Base-by-base conservation (phyloP, 179 eudicot species). In the Actinidia chinensis region DNA sequence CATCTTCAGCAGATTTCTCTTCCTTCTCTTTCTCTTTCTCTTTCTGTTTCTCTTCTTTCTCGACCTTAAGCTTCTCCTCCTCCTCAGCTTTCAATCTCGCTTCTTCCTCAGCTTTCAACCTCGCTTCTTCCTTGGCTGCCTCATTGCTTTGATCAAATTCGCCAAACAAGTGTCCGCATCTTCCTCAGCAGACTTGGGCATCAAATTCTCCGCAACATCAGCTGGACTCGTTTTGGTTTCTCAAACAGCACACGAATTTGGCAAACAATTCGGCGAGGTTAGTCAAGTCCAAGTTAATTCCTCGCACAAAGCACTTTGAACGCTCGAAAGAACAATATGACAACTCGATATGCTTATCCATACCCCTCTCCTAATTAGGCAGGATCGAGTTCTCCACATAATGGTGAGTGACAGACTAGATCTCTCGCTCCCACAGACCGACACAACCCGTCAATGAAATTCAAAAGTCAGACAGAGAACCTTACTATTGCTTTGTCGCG, bases 391-490 rank as follows among this genome's bases (percentile, higher is more conserved):
- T 83, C n/a, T 80, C 83, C 17, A 83, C 17, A 6, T 72, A 71
- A 18, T 83, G 80, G 4, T 83, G 80, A 0, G 86, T 80, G 40
- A 83, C 12, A 83, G 43, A 8, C 80, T 76, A 2, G 78, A 40
- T 22, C 79, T 73, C 46, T 79, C 85, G 0, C 76, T 79, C 0
- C 73, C 82, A 51, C 75, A 67, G 47, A 79, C 65, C 6, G 83
- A 81, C 83, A 83, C 0, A 87, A 71, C 42, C 89, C 89, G 43
- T 87, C 89, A 9, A 87, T 87, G 72, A 83, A 85, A 36, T 87
- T 87, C 33, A 87, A 51, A 87, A 71, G 63, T 88, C 88, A 0
- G 90, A 87, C 6, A 87, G 72, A 28, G 88, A 10, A 87, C 89
- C 64, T 84, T 83, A 23, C 87, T 86, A 50, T 55, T 68, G 17